A percentile compares a stretch with the other conserved stretches of the same genome.
phyloP scores from a whole-genome alignment of 352 stramenopile species.

The Pythium pectinolyticum region DNA sequence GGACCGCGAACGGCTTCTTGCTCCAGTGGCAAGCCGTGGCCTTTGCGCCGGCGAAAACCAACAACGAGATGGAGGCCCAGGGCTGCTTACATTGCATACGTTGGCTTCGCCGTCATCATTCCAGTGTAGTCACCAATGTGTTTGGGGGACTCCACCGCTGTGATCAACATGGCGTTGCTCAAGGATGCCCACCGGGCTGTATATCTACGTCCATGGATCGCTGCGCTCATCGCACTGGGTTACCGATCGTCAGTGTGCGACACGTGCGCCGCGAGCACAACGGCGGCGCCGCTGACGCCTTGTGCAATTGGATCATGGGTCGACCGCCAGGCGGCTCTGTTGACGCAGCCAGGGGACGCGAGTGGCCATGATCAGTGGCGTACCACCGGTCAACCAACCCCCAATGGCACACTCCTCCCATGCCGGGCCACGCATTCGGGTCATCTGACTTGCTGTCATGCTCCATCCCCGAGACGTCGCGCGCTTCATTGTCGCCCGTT shows the following conservation, averaged over 20 bases:
- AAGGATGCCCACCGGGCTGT: not conserved
- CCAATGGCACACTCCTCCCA: too few relatives aligned
- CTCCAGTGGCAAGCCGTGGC: constrained; percentile 8
- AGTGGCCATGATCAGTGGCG: too few relatives aligned
- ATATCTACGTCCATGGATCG: constrained; percentile 12
- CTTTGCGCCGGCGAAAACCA: constrained; percentile 14
- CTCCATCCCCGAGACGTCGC: not conserved
- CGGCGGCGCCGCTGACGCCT: not conserved
- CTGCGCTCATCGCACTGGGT: constrained; percentile 4
- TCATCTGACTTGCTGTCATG: not conserved
- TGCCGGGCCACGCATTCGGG: too few relatives aligned
- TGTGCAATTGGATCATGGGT: not conserved
- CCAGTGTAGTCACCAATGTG: not conserved
- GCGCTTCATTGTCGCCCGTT: not conserved
- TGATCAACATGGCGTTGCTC: constrained; percentile 9
- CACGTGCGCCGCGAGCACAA: not conserved
- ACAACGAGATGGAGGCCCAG: constrained; percentile 32
- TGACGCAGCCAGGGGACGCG: too few relatives aligned
- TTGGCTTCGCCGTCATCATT: constrained; percentile 1
- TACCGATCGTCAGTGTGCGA: not conserved
- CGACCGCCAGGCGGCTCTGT: too few relatives aligned
- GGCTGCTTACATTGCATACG: constrained; percentile 12
- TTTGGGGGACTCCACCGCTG: constrained; percentile 23
- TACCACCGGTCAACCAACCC: too few relatives aligned
- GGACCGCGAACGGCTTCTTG: not conserved